Conservation (phyloP, 192 early-diverging fungal species). For the Umbelopsis sp. region DNA sequence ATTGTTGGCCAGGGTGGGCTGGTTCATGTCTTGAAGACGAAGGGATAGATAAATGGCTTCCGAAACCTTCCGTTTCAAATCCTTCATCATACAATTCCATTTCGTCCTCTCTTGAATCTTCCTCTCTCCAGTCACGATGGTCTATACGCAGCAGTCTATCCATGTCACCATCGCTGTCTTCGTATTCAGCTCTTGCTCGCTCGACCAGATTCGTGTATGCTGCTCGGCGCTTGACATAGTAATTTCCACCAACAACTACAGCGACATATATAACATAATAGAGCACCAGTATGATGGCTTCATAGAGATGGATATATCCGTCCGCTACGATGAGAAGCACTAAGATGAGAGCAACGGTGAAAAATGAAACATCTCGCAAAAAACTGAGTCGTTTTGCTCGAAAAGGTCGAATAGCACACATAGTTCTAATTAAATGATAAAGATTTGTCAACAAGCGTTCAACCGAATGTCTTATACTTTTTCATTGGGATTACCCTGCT, state of each 20-base stretch:
- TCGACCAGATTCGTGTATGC: constrained; percentile 43
- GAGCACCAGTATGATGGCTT: constrained; percentile 54
- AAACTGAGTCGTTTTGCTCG: constrained; percentile 68
- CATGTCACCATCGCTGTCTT: constrained; percentile 36
- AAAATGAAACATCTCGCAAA: constrained; percentile 81
- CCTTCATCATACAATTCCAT: constrained; percentile 40
- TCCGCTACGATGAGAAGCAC: constrained; percentile 57
- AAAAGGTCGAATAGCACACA: constrained; percentile 81
- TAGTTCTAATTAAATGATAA: constrained; percentile 47
- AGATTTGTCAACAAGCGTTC: too few species aligned
- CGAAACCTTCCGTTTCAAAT: constrained; percentile 32
- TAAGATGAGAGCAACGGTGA: constrained; percentile 58
- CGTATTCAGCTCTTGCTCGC: constrained; percentile 48
- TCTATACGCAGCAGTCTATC: constrained; percentile 35
- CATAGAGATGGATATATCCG: constrained; percentile 54
- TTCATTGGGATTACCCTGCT: constrained; percentile 28
- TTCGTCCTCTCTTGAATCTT: constrained; percentile 26
- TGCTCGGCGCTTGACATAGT: constrained; percentile 43
- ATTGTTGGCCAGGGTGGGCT: not conserved
- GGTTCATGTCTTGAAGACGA: constrained; percentile 13
- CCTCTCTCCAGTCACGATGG: constrained; percentile 6
- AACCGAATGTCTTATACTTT: too few species aligned
- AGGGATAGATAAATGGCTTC: constrained; percentile 18
- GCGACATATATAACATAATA: constrained; percentile 66
- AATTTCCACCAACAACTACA: constrained; percentile 61